phyloP scores from a whole-genome alignment of 2,329 filamentous ascomycete species.

The Camillea tinctor region DNA sequence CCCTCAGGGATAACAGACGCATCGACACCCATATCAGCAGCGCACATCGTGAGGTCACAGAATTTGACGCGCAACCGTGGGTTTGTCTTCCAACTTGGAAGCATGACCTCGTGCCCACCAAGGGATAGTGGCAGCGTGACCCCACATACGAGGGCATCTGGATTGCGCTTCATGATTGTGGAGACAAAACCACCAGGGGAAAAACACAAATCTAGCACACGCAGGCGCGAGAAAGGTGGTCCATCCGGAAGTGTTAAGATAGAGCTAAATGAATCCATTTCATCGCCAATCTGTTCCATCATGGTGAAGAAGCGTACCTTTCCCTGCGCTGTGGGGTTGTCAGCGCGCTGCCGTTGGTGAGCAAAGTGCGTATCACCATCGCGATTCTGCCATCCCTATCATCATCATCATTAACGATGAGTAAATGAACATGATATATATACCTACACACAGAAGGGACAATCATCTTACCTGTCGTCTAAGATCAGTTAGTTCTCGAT shows the following conservation, averaged over 20 bases:
- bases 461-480: not conserved
- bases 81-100: conserved; percentile 16
- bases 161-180: conserved; percentile 37
- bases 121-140: conserved; percentile 40
- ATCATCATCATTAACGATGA: not conserved
- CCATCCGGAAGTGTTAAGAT: conserved; percentile 7
- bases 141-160: conserved; percentile 30
- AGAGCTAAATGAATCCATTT: conserved; percentile 37
- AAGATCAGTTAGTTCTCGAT: not conserved
- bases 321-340: conserved; percentile 27
- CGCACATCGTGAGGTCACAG: conserved; percentile 53
- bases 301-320: conserved; percentile 37
- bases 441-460: not conserved
- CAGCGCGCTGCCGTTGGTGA: conserved; percentile 37
- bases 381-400: conserved; percentile 44
- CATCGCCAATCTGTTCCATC: conserved; percentile 43
- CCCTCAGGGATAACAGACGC: conserved; percentile 27
- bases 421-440: not conserved
- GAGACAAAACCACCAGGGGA: conserved; percentile 53
- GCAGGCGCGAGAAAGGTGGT: conserved; percentile 6
- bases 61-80: conserved; percentile 21
- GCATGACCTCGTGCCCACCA: conserved; percentile 41
- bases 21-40: conserved; percentile 40
- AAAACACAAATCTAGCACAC: conserved; percentile 54
- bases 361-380: conserved; percentile 43